Base-by-base conservation (phyloP, 2,329 filamentous ascomycete species). In the Fusarium sp. region DNA sequence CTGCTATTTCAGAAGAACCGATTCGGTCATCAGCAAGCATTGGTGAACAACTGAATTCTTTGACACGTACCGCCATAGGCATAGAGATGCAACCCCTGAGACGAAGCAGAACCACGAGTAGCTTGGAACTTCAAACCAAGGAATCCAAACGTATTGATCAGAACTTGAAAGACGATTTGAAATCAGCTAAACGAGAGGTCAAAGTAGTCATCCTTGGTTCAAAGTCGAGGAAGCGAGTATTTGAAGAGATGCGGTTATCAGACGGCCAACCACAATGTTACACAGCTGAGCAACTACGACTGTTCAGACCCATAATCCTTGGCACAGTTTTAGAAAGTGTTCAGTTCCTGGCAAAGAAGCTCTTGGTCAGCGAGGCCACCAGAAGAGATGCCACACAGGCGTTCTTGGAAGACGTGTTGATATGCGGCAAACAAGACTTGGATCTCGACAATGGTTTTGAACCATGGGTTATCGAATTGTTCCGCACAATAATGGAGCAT, bases 171-270 rank as follows among this genome's bases (percentile, higher is more conserved):
- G 3, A 5, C 4, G 33, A 36, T 8, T 4, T 4, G 3, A 26
- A 52, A 7, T 14, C 2, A 4, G 3, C 5, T 5, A 2, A 5
- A 3, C 4, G 3, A 15, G 33, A 38, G 18, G 0, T 22, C 4
- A 38, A 38, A 26, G 49, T 10, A 22, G 18, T 38, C 8, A 17
- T 52, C 6, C 31, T 52, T 20, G 49, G 49, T 11, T 26, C 49
- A 12, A 12, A 8, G 3, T 36, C 49, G 12, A 52, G 49, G 9
- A 52, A 52, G 18, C n/a, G 49, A 26, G 33, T 52, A 1, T 52
- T 52, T 7, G 49, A 52, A 52, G 33, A 38, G 18, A 52, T 52
- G 33, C 38, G n/a, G 4, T 1, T 24, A 10, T 52, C 33, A 26
- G 8, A 7, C 2, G 8, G 5, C 8, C 17, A 13, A 4, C 22